A percentile compares a stretch with the other conserved stretches of the same genome.
These are phyloP conservation scores for Candida ficus DNA, from an alignment of 805 yeast species.

Conservation along the genomic window DNA sequence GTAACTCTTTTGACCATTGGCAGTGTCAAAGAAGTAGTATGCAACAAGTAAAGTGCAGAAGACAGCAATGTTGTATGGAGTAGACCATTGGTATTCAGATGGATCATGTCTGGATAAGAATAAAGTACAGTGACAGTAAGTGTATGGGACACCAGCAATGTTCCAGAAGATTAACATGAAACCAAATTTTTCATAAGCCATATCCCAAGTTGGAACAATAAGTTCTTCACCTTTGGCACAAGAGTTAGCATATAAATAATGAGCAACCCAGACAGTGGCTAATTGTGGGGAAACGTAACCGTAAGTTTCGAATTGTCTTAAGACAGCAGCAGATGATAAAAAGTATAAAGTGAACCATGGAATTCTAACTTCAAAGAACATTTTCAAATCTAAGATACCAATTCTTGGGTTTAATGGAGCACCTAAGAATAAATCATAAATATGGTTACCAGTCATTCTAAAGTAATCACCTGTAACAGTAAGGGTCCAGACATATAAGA, in stretches of 20 bases:
- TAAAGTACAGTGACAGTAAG: conserved; percentile 91
- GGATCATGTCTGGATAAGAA: conserved; percentile 83
- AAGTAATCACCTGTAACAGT: conserved; percentile 70
- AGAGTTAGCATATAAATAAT: conserved; percentile 94
- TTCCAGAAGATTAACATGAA: conserved; percentile 99
- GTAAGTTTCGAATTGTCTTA: conserved; percentile 75
- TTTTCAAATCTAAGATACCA: conserved; percentile 88
- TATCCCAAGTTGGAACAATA: conserved; percentile 98
- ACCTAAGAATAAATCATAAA: conserved; percentile 95
- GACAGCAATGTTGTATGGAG: conserved; percentile 43
- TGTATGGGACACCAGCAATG: conserved; percentile 98
- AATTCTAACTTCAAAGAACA: conserved; percentile 95
- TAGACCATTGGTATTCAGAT: conserved; percentile 46
- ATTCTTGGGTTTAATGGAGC: conserved; percentile 95
- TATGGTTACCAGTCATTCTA: conserved; percentile 83
- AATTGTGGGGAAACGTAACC: conserved; percentile 81
- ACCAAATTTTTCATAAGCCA: conserved; percentile 99
- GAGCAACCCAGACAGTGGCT: conserved; percentile 68
- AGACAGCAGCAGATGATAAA: conserved; percentile 64
- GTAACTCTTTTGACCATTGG: conserved; percentile 91
- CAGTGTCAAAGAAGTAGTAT: conserved; percentile 91
- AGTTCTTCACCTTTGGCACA: conserved; percentile 97
- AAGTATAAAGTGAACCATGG: conserved; percentile 94
- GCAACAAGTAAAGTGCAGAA: conserved; percentile 57
- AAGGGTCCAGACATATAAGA: conserved; percentile 65